phyloP scores from a whole-genome alignment of 208 protist genomes.

The Trypanosoma congolense region DNA sequence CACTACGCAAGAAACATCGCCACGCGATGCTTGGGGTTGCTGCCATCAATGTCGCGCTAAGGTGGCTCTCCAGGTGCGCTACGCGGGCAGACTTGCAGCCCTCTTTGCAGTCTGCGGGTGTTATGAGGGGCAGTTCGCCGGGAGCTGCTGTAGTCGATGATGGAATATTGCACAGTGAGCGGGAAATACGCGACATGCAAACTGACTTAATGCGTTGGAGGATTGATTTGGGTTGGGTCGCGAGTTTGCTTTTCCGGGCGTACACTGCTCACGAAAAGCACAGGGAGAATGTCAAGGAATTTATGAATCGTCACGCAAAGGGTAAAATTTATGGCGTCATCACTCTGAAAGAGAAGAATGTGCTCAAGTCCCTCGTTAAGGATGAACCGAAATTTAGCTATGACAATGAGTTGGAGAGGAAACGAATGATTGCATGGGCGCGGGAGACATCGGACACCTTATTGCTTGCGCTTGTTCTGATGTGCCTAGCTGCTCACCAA shows the following conservation, averaged over 20 bases:
- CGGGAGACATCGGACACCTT: conserved; percentile 27
- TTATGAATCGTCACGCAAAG: conserved; percentile 57
- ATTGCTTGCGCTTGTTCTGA: conserved; percentile 43
- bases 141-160: too few species aligned
- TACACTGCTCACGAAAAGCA: conserved; percentile 37
- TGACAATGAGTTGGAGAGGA: conserved; percentile 49
- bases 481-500: conserved; percentile 47
- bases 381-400: conserved; percentile 46
- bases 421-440: conserved; percentile 41
- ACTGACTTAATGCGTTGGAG: conserved; percentile 59
- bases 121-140: background rate
- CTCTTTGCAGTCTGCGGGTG: background rate
- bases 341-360: conserved; percentile 66
- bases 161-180: too few species aligned
- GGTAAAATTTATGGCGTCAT: conserved; percentile 58
- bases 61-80: background rate
- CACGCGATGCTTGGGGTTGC: background rate
- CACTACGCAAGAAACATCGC: conserved; percentile 5
- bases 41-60: conserved; percentile 1
- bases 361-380: conserved; percentile 44
- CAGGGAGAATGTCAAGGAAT: conserved; percentile 46
- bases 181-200: conserved; percentile 44
- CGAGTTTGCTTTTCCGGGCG: conserved; percentile 41
- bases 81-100: background rate
- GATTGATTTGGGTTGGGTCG: conserved; percentile 54